Percentiles rank a stretch among this genome's conserved stretches.
Evolutionary conservation across 305 asterid species (phyloP).

Genomic region (Rubia tinctorum): DNA sequence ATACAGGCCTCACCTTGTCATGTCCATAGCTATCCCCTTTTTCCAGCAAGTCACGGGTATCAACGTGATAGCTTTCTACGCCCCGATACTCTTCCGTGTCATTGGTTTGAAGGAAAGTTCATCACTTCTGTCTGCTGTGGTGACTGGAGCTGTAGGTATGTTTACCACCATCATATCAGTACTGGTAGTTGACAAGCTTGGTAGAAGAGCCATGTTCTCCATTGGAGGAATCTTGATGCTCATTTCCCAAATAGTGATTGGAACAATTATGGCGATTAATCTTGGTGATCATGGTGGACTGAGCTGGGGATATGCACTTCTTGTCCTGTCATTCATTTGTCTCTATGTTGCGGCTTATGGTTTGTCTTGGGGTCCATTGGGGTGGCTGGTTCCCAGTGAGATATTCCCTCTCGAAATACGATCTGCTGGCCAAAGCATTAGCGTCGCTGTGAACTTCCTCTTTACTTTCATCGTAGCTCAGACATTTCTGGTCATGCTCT

Average conservation of each 20-base stretch:
- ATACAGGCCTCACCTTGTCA: slow-evolving; percentile 57
- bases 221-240: slow-evolving; percentile 50
- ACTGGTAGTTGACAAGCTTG: slow-evolving; percentile 40
- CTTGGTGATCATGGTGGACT: slow-evolving; percentile 47
- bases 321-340: slow-evolving; percentile 34
- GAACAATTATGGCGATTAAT: slow-evolving; percentile 42
- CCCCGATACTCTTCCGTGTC: slow-evolving; percentile 47
- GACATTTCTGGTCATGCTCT: slow-evolving; percentile 39
- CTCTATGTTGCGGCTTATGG: slow-evolving; percentile 42
- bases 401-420: slow-evolving; percentile 51
- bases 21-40: slow-evolving; percentile 45
- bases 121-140: slow-evolving; percentile 49
- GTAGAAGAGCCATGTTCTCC: slow-evolving; percentile 40
- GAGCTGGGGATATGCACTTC: slow-evolving; percentile 25
- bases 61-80: slow-evolving; percentile 56
- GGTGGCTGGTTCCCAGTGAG: slow-evolving; percentile 56
- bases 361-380: slow-evolving; percentile 58
- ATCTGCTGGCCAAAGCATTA: slow-evolving; percentile 51
- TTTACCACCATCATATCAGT: slow-evolving; percentile 28
- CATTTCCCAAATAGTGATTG: slow-evolving; percentile 37
- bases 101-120: slow-evolving; percentile 54
- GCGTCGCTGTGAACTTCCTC: slow-evolving; percentile 37
- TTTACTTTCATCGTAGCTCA: slow-evolving; percentile 40
- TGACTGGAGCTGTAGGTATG: slow-evolving; percentile 39
- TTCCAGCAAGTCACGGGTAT: slow-evolving; percentile 65